Percentiles rank a stretch among this genome's conserved stretches.
phyloP scores from a whole-genome alignment of 2,329 filamentous ascomycete genomes.

The Sarocladium strictum region DNA sequence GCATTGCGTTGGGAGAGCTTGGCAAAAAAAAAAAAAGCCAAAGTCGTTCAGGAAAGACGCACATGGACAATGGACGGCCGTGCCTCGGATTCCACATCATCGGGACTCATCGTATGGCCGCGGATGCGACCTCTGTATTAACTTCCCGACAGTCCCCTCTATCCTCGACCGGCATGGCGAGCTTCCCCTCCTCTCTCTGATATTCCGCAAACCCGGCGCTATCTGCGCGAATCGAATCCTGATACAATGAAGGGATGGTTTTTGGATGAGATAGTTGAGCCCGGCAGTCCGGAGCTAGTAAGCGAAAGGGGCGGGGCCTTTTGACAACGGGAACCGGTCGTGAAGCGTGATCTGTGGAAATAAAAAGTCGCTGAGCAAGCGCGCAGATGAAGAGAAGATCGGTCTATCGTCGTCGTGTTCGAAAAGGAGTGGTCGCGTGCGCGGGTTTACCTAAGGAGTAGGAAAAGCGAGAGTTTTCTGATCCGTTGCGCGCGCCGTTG shows the following conservation, averaged over 20 bases:
- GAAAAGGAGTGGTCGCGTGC: neutral
- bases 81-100: constrained; percentile 34
- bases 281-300: neutral
- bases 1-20: neutral
- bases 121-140: constrained; percentile 18
- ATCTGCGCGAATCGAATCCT: constrained; percentile 9
- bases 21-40: neutral
- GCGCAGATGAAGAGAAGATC: neutral
- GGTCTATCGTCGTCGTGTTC: neutral
- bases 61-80: constrained; percentile 40
- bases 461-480: constrained; percentile 3
- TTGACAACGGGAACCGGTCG: neutral
- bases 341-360: neutral
- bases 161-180: constrained; percentile 27
- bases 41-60: constrained; percentile 20
- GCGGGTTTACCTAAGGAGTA: neutral
- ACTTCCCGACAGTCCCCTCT: constrained; percentile 20
- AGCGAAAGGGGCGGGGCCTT: neutral
- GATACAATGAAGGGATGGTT: neutral
- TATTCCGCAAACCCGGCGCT: neutral
- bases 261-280: neutral
- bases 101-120: constrained; percentile 27
- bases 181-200: constrained; percentile 12
- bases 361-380: neutral
- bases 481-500: neutral